A percentile compares a stretch with the other conserved stretches of the same genome.
These are phyloP conservation scores for Lathyrus sativus DNA, from an alignment of 306 rosid genomes.

Conservation along the genomic window DNA sequence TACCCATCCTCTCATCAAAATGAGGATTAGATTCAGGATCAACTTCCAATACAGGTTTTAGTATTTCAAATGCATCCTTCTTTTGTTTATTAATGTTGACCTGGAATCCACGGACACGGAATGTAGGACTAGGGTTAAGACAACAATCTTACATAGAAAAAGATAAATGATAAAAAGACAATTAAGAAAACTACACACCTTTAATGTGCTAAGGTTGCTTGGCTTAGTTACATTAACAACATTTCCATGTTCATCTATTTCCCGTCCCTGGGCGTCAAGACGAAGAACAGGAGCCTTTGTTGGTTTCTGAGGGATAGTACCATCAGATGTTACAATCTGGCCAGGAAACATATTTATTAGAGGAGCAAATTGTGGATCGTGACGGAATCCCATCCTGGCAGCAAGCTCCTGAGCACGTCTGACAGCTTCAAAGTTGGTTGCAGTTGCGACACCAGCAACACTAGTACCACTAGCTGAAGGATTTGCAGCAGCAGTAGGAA, in stretches of 20 bases:
- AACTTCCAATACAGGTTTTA: conserved; percentile 82
- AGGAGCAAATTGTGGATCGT: conserved; percentile 96
- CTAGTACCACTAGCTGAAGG: conserved; percentile 38
- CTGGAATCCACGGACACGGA: conserved; percentile 50
- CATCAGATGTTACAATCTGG: conserved; percentile 63
- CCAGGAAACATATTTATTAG: conserved; percentile 87
- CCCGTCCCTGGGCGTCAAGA: conserved; percentile 95
- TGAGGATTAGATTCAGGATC: conserved; percentile 87
- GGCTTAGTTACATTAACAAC: conserved; percentile 79
- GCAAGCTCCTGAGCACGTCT: conserved; percentile 94
- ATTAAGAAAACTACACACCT: conserved; percentile 55
- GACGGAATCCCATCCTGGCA: conserved; percentile 93
- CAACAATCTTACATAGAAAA: conserved; percentile 7
- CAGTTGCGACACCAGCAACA: conserved; percentile 50
- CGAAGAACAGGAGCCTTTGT: conserved; percentile 94
- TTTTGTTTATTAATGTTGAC: conserved; percentile 94
- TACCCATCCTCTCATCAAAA: conserved; percentile 81
- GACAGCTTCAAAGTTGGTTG: conserved; percentile 73
- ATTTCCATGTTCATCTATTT: conserved; percentile 91
- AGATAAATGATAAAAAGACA: conserved; percentile 21
- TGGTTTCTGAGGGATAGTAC: conserved; percentile 71
- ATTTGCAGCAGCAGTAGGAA: conserved; percentile 46
- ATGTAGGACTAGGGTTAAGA: background rate
- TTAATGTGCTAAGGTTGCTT: conserved; percentile 83
- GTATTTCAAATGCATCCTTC: conserved; percentile 89